These are phyloP conservation scores for Lyophyllum atratum DNA, from an alignment of 768 basidiomycete genomes.

Conservation along the genomic window DNA sequence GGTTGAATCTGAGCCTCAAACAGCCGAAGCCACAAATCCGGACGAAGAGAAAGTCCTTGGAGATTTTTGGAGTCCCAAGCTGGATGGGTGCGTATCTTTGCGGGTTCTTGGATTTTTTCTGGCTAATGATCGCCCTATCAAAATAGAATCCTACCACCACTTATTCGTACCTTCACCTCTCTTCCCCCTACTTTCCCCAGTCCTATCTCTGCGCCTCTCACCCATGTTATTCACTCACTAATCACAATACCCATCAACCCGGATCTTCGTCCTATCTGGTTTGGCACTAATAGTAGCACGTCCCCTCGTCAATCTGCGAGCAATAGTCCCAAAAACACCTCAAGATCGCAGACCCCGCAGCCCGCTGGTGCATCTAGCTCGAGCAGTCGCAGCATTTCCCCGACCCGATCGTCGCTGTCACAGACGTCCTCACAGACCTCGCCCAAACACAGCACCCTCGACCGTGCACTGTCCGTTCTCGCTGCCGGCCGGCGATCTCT, in stretches of 20 bases:
- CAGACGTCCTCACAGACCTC: slow-evolving; percentile 26
- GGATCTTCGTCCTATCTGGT: slow-evolving; percentile 61
- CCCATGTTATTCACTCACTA: slow-evolving; percentile 80
- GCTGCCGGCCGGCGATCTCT: slow-evolving; percentile 52
- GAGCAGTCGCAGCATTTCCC: slow-evolving; percentile 42
- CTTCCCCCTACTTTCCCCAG: slow-evolving; percentile 61
- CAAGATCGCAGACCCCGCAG: slow-evolving; percentile 33
- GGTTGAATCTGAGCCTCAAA: slow-evolving; percentile 49
- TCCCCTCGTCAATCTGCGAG: slow-evolving; percentile 35
- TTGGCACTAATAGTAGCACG: slow-evolving; percentile 40
- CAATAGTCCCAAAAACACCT: slow-evolving; percentile 36
- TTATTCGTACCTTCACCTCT: slow-evolving; percentile 70
- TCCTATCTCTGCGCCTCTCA: slow-evolving; percentile 73
- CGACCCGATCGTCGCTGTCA: slow-evolving; percentile 26
- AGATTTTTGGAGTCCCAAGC: slow-evolving; percentile 72
- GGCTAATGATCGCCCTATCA: background rate
- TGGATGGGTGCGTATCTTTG: slow-evolving; percentile 61
- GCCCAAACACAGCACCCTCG: slow-evolving; percentile 48
- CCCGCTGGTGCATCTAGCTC: slow-evolving; percentile 26
- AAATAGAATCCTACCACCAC: slow-evolving; percentile 65
- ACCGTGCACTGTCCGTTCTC: slow-evolving; percentile 59
- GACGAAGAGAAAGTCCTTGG: slow-evolving; percentile 55
- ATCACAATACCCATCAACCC: slow-evolving; percentile 74
- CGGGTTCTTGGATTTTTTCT: background rate
- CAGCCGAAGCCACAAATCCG: slow-evolving; percentile 24